A percentile compares a stretch with the other conserved stretches of the same genome.
phyloP scores from a whole-genome alignment of 129 eudicot species.

The Flaveria bidentis region DNA sequence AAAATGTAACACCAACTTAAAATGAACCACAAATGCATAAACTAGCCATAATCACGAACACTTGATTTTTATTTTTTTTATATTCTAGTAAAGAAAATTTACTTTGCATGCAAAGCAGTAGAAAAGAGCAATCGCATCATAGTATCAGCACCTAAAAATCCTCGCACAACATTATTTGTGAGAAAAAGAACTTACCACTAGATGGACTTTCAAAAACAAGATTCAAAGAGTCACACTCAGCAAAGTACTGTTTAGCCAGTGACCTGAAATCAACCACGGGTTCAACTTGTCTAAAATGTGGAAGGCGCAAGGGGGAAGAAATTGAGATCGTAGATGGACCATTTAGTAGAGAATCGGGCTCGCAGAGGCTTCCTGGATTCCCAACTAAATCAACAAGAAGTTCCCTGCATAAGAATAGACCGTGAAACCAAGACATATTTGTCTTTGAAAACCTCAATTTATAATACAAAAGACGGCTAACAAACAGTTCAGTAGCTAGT shows the following conservation, averaged over 20 bases:
- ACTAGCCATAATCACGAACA: constrained; percentile 9
- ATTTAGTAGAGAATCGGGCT: constrained; percentile 76
- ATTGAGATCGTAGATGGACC: constrained; percentile 83
- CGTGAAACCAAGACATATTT: background rate
- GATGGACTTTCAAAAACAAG: constrained; percentile 65
- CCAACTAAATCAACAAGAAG: constrained; percentile 75
- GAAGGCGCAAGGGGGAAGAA: constrained; percentile 79
- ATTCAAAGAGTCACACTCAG: constrained; percentile 70
- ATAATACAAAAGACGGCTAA: background rate
- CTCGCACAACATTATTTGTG: background rate
- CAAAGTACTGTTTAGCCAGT: constrained; percentile 72
- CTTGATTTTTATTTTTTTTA: background rate
- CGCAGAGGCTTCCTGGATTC: constrained; percentile 69
- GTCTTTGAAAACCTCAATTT: background rate
- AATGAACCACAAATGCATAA: constrained; percentile 5
- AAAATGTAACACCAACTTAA: constrained; percentile 9
- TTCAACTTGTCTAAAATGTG: constrained; percentile 73
- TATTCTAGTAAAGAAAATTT: background rate
- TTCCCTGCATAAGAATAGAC: constrained; percentile 50
- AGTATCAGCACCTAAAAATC: background rate
- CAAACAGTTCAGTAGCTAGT: background rate
- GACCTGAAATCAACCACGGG: constrained; percentile 58
- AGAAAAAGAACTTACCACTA: constrained; percentile 44
- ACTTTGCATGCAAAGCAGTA: constrained; percentile 14
- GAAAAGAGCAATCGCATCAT: background rate